phyloP scores from a whole-genome alignment of 106 monocot species.

The Vanilla planifolia region DNA sequence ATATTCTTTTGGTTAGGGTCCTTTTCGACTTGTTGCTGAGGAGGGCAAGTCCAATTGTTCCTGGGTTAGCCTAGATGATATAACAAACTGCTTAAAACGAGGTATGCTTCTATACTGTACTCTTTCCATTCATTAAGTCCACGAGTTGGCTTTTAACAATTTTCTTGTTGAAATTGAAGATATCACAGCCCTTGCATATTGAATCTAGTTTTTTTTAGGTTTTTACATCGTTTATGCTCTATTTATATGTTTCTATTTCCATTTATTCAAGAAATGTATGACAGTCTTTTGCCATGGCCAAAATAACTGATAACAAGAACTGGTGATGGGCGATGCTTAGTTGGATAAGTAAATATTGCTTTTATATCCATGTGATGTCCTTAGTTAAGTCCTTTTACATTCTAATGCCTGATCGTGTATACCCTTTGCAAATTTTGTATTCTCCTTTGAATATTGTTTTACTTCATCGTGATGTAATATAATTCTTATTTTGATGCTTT shows the following conservation, averaged over 20 bases:
- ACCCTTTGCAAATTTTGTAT: too few species aligned
- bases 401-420: too few species aligned
- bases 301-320: too few species aligned
- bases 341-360: too few species aligned
- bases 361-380: too few species aligned
- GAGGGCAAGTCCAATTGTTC: conserved; percentile 98
- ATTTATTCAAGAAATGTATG: too few species aligned
- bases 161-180: background rate
- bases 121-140: background rate
- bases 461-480: too few species aligned
- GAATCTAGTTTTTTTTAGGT: background rate
- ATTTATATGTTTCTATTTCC: background rate
- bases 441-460: too few species aligned
- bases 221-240: background rate
- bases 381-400: too few species aligned
- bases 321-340: too few species aligned
- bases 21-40: conserved; percentile 91
- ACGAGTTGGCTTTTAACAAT: background rate
- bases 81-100: conserved; percentile 62
- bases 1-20: conserved; percentile 42
- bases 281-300: too few species aligned
- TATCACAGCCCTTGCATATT: background rate
- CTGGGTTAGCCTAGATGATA: conserved; percentile 95
- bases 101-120: conserved; percentile 27
- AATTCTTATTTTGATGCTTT: too few species aligned